Evolutionary conservation across 345 rosid genomes (phyloP).

Genomic region (Hevea brasiliensis): DNA sequence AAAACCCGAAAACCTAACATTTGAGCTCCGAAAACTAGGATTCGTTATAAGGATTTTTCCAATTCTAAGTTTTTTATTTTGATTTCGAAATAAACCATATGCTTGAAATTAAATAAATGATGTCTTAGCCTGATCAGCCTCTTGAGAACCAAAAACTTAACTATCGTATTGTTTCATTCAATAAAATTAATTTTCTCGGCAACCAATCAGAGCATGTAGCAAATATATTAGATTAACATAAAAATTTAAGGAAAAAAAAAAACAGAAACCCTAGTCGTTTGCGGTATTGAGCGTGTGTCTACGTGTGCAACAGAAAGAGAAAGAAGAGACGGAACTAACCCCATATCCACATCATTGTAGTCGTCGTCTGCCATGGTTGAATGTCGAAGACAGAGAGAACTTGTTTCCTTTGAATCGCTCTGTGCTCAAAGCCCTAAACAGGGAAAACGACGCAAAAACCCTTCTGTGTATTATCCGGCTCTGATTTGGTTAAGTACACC

Average conservation of each 20-base stretch:
- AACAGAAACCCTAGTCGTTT: constrained; percentile 6
- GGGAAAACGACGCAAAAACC: neutral
- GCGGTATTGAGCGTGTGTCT: neutral
- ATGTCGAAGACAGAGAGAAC: neutral
- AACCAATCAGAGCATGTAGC: neutral
- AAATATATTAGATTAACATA: neutral
- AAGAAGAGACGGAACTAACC: constrained; percentile 26
- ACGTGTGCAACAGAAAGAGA: neutral
- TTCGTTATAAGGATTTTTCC: neutral
- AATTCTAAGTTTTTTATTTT: too few species aligned
- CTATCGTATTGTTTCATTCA: neutral
- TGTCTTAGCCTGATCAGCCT: neutral
- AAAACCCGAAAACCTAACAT: neutral
- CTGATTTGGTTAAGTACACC: neutral
- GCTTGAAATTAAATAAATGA: too few species aligned
- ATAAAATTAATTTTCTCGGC: neutral
- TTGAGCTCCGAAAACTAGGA: neutral
- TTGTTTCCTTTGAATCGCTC: neutral
- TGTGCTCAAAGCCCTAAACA: neutral
- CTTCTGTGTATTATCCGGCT: neutral
- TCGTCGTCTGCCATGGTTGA: constrained; percentile 74
- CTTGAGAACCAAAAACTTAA: neutral
- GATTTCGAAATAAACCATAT: neutral
- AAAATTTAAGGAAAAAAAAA: neutral
- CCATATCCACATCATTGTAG: constrained; percentile 62